Percentiles rank a stretch among this genome's conserved stretches.
Evolutionary conservation across 352 stramenopile genomes (phyloP).

Genomic region (Globisporangium barbulae): DNA sequence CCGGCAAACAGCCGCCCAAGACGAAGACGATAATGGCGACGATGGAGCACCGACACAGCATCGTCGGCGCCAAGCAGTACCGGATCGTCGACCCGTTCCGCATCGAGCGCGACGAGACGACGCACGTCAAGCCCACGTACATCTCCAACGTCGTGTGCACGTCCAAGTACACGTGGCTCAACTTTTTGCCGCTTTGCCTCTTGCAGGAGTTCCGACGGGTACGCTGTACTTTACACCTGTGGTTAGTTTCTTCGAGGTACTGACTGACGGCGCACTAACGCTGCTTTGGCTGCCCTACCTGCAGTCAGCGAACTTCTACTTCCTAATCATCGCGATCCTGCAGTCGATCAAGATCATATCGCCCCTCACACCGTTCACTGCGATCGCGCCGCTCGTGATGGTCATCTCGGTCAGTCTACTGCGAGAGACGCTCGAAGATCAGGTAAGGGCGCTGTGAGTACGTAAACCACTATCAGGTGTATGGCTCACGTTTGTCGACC

Average conservation of each 20-base stretch:
- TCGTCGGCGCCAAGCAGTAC: slow-evolving; percentile 28
- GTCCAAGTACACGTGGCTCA: slow-evolving; percentile 89
- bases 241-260: slow-evolving; percentile 38
- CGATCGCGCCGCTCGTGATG: slow-evolving; percentile 78
- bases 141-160: slow-evolving; percentile 84
- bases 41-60: slow-evolving; percentile 17
- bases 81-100: slow-evolving; percentile 66
- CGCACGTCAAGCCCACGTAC: slow-evolving; percentile 51
- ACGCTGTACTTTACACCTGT: background rate
- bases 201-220: slow-evolving; percentile 85
- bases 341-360: slow-evolving; percentile 81
- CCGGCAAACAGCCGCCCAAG: background rate
- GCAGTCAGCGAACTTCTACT: slow-evolving; percentile 85
- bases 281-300: background rate
- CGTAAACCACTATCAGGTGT: background rate
- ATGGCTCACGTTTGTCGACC: background rate
- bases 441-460: slow-evolving; percentile 33
- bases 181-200: slow-evolving; percentile 67
- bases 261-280: background rate
- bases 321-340: slow-evolving; percentile 45
- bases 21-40: background rate
- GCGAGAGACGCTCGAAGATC: slow-evolving; percentile 78
- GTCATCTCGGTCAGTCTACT: slow-evolving; percentile 77
- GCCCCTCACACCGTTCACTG: slow-evolving; percentile 52
- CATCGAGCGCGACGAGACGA: slow-evolving; percentile 47